Conservation (phyloP, 257 asterid genomes). For the Forsythia suspensa region DNA sequence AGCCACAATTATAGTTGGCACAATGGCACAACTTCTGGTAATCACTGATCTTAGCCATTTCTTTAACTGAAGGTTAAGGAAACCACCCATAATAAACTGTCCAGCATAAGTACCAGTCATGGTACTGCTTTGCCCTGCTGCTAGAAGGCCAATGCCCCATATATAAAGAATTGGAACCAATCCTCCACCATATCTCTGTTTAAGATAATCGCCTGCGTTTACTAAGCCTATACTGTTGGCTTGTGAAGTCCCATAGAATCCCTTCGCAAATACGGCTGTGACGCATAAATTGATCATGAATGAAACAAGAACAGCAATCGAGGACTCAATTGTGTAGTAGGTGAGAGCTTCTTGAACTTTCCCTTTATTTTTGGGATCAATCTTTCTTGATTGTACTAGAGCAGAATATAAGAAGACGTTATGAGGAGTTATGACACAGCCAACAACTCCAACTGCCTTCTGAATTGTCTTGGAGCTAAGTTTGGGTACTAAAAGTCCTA, state of each 20-base stretch:
- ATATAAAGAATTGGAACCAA: conserved; percentile 59
- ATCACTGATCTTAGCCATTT: conserved; percentile 75
- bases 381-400: conserved; percentile 62
- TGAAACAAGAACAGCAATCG: conserved; percentile 56
- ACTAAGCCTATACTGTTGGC: conserved; percentile 57
- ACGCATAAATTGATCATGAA: conserved; percentile 59
- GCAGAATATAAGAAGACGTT: conserved; percentile 77
- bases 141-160: conserved; percentile 72
- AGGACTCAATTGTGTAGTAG: conserved; percentile 69
- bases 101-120: conserved; percentile 82
- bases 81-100: conserved; percentile 80
- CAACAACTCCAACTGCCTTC: conserved; percentile 72
- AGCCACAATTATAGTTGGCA: conserved; percentile 62
- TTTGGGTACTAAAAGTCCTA: conserved; percentile 64
- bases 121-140: conserved; percentile 85
- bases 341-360: conserved; percentile 77
- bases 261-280: conserved; percentile 70
- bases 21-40: conserved; percentile 71
- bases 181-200: conserved; percentile 62
- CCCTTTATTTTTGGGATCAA: conserved; percentile 55
- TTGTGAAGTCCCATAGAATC: conserved; percentile 49
- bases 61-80: conserved; percentile 58
- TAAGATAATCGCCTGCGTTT: conserved; percentile 67
- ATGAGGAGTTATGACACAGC: conserved; percentile 79
- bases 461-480: conserved; percentile 62